Percentiles rank a stretch among this genome's conserved stretches.
Evolutionary conservation across 768 basidiomycete species (phyloP).

Genomic region (Mycena vulgaris): DNA sequence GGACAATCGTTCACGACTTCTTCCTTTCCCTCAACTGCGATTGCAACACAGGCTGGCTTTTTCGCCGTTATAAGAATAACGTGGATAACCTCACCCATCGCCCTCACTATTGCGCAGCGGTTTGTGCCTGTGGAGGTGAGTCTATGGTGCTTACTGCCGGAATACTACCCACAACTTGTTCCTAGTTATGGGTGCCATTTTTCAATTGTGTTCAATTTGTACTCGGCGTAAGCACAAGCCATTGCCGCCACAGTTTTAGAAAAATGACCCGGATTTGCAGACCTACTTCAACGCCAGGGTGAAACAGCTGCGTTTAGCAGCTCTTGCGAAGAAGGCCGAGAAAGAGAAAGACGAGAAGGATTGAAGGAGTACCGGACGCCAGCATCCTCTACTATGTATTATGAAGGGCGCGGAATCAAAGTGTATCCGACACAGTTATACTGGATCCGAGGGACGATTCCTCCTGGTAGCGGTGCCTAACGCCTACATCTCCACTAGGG

Average conservation of each 20-base stretch:
- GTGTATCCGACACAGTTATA: constrained; percentile 27
- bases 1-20: constrained; percentile 38
- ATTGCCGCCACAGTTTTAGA: no score
- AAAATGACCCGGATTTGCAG: constrained; percentile 42
- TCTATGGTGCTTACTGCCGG: not conserved
- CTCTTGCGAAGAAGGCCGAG: constrained; percentile 63
- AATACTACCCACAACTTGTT: not conserved
- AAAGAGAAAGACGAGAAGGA: constrained; percentile 40
- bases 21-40: not conserved
- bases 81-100: constrained; percentile 61
- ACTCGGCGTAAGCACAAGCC: constrained; percentile 67
- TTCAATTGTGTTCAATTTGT: constrained; percentile 86
- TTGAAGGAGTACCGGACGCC: not conserved
- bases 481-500: constrained; percentile 32
- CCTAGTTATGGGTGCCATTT: constrained; percentile 88
- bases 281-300: constrained; percentile 83
- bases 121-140: constrained; percentile 82
- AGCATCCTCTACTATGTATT: constrained; percentile 19
- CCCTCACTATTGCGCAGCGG: constrained; percentile 83
- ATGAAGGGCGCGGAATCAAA: not conserved
- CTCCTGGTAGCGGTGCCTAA: constrained; percentile 55
- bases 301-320: constrained; percentile 73
- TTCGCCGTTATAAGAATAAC: constrained; percentile 80
- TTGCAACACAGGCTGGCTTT: constrained; percentile 65
- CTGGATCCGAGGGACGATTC: constrained; percentile 40